Base-by-base conservation (phyloP, 2,329 filamentous ascomycete genomes). In the Westerdykella sp. region DNA sequence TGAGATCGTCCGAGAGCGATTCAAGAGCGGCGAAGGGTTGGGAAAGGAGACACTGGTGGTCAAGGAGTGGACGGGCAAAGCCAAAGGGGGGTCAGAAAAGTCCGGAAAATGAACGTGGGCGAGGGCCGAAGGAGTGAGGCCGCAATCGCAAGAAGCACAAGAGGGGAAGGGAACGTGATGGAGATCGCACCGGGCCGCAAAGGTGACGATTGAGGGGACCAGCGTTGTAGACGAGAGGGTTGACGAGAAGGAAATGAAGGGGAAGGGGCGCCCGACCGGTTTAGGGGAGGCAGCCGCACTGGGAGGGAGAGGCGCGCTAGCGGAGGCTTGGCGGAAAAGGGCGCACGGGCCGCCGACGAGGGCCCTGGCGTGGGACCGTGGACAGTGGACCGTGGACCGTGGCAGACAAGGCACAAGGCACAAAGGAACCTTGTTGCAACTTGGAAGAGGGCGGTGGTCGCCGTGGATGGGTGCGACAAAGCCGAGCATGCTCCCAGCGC, bases 51-150 rank as follows among this genome's bases (percentile, higher is more conserved):
- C 41, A 43, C 42, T 50, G 50, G 53, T 51, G 43, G 46, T 47
- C 54, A 68, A 67, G 57, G 65, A 68, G 60, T 56, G 65, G 64
- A 67, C 62, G 58, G 65, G 64, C 65, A 51, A 42, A 53, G 60
- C 59, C 64, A 55, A 65, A 65, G 45, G 42, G 56, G 40, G 53
- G 54, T 49, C 12, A 10, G 50, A 45, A 47, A 46, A 21, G 6
- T 3, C 6, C 15, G 44, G 53, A 56, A 64, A 66, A 62, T 46
- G 62, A 66, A 66, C 54, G 63, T 66, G 60, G 56, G 61, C 61
- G 60, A 65, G 62, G 60, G 60, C 64, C 60, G 62, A 65, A 68
- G 63, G 65, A 68, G 62, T 67, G 65, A 35, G 32, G 63, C 63
- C 58, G 62, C 63, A 60, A 56, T 65, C 59, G 58, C 62, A 65